phyloP scores from a whole-genome alignment of 2,329 filamentous ascomycete genomes.

The Colletotrichum musicola region DNA sequence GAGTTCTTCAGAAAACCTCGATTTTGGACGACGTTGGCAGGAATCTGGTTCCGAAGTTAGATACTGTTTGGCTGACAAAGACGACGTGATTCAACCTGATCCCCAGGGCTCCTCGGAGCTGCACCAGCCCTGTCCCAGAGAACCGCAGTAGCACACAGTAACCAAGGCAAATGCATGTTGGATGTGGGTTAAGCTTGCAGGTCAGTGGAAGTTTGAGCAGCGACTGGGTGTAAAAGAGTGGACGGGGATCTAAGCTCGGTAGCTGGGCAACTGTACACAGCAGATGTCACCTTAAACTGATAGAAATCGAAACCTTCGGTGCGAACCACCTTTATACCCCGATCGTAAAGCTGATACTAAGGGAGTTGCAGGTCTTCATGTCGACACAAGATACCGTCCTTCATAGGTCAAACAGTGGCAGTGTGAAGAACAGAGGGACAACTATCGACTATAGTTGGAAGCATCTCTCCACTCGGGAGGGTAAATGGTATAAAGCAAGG shows the following conservation, averaged over 20 bases:
- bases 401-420: not conserved
- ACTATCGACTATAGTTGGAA: constrained; percentile 19
- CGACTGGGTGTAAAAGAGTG: too few relatives aligned
- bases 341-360: too few relatives aligned
- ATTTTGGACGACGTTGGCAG: constrained; percentile 12
- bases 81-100: constrained; percentile 17
- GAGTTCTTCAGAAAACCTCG: constrained; percentile 1
- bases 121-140: constrained; percentile 1
- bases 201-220: too few relatives aligned
- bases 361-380: too few relatives aligned
- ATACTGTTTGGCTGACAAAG: too few relatives aligned
- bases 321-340: too few relatives aligned
- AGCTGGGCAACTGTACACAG: too few relatives aligned
- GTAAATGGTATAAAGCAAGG: constrained; percentile 27
- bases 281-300: too few relatives aligned
- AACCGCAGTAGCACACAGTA: constrained; percentile 15
- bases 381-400: not conserved
- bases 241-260: too few relatives aligned
- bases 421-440: constrained; percentile 20
- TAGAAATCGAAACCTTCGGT: too few relatives aligned
- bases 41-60: constrained; percentile 5
- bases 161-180: constrained; percentile 13
- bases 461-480: not conserved
- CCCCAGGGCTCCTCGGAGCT: constrained; percentile 7
- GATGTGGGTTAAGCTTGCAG: not conserved